Base-by-base conservation (phyloP, 2,329 filamentous ascomycete genomes). In the Hortaea werneckii region DNA sequence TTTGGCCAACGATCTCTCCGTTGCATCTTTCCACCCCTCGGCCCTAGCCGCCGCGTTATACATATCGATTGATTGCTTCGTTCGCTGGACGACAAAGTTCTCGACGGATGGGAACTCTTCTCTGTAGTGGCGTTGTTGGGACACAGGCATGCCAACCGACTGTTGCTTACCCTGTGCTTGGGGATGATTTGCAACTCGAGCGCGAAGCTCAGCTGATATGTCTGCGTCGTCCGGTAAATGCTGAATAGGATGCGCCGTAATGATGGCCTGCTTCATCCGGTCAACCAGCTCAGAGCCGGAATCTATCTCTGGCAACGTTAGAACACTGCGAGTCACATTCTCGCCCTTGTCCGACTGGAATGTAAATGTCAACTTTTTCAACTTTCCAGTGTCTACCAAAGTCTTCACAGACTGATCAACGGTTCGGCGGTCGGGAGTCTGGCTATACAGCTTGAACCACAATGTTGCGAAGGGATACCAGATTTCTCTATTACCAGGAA, bases 401-500 rank as follows among this genome's bases (percentile, higher is more conserved):
- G 66, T 58, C 48, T 73, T 75, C 41, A 79, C 61, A 2, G 73
- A 64, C 10, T 65, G 66, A 28, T 67, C 70, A 29, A 81, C 59
- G 1, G 77, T 79, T 34, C 71, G 67, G 32, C 69, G 64, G 50
- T 79, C 74, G 0, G 77, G 76, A 59, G 48, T 67, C 59, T 51
- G 58, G 47, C 68, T 69, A 48, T 66, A 56, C 6, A 62, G 54
- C 49, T 66, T 69, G 43, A 70, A 63, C 77, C 78, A 82, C 11
- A 70, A 62, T 2, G 70, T 70, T 10, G 67, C 63, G 51, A 78
- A 79, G 6, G 77, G 72, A 50, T 71, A 67, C 59, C 68, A 71
- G n/a, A 80, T 67, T 51, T 79, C 76, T 39, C 65, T 66, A 26
- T 75, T 70, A 34, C 73, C 68, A 2, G 78, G 76, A 44, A 75